These are phyloP conservation scores for Scenedesmus sp. DNA, from an alignment of 163 green algal genomes.

Conservation along the genomic window DNA sequence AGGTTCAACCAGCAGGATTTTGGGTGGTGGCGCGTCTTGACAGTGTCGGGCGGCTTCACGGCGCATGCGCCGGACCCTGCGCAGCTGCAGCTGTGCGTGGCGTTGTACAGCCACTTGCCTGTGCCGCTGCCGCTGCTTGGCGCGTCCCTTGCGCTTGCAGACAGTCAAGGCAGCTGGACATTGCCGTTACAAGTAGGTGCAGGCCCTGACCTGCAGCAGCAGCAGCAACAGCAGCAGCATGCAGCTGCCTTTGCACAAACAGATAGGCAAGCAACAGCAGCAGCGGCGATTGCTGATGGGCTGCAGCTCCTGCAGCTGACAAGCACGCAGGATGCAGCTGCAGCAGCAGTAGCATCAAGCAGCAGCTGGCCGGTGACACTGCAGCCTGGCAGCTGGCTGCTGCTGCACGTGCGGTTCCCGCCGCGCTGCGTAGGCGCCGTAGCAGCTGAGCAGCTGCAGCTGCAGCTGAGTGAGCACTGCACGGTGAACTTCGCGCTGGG, in stretches of 20 bases:
- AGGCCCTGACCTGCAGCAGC: not conserved
- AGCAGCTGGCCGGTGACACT: slow-evolving; percentile 21
- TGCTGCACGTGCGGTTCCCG: slow-evolving; percentile 14
- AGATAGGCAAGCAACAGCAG: not conserved
- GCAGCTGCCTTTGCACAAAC: not conserved
- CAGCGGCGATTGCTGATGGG: not conserved
- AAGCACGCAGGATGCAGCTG: not conserved
- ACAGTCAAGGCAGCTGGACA: slow-evolving; percentile 25
- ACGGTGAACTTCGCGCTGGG: not conserved
- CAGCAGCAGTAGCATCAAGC: slow-evolving; percentile 17
- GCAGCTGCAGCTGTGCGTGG: slow-evolving; percentile 54
- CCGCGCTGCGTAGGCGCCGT: slow-evolving; percentile 36
- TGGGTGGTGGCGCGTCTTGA: slow-evolving; percentile 59
- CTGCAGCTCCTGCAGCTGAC: slow-evolving; percentile 8
- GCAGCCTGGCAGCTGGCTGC: slow-evolving; percentile 41
- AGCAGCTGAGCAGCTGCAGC: slow-evolving; percentile 7
- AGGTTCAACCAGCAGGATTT: slow-evolving; percentile 63
- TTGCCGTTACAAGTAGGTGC: not conserved
- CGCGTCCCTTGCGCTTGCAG: slow-evolving; percentile 39
- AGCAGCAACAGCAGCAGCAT: slow-evolving; percentile 19
- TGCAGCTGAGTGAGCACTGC: slow-evolving; percentile 36
- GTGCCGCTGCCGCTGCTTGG: slow-evolving; percentile 53
- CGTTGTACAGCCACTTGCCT: slow-evolving; percentile 53
- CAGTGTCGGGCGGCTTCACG: slow-evolving; percentile 57
- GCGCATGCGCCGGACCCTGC: slow-evolving; percentile 32